Evolutionary conservation across 495 filamentous ascomycete species (phyloP).

Genomic region (Platismatia glauca): DNA sequence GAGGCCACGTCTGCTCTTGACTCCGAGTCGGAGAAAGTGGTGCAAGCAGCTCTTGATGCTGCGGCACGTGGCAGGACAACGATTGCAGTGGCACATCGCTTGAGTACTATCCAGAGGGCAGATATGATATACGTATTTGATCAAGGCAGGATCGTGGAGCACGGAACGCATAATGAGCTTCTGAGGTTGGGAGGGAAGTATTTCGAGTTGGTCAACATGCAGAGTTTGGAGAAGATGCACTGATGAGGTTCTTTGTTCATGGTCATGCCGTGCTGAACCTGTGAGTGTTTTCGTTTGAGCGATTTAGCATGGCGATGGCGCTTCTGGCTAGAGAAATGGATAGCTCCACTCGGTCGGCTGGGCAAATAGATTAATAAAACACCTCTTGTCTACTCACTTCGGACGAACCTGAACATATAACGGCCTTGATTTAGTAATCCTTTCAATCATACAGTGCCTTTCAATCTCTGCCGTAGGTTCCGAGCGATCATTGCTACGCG

Average conservation of each 20-base stretch:
- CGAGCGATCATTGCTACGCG: neutral
- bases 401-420: constrained; percentile 6
- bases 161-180: constrained; percentile 61
- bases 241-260: constrained; percentile 6
- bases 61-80: constrained; percentile 69
- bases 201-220: constrained; percentile 66
- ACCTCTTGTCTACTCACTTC: constrained; percentile 1
- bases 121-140: constrained; percentile 82
- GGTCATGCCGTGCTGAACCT: neutral
- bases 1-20: constrained; percentile 79
- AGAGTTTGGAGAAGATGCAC: constrained; percentile 59
- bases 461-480: neutral
- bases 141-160: constrained; percentile 62
- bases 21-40: constrained; percentile 72
- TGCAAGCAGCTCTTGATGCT: constrained; percentile 69
- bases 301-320: constrained; percentile 11
- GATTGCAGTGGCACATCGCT: constrained; percentile 67
- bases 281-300: neutral
- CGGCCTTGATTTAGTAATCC: neutral
- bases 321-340: neutral
- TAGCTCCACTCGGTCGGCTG: neutral
- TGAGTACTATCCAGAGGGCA: constrained; percentile 74
- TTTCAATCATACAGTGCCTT: neutral
- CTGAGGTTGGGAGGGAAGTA: constrained; percentile 61
- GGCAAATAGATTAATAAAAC: neutral